Evolutionary conservation across 768 basidiomycete species (phyloP).

Genomic region (Ephemerocybe angulata): DNA sequence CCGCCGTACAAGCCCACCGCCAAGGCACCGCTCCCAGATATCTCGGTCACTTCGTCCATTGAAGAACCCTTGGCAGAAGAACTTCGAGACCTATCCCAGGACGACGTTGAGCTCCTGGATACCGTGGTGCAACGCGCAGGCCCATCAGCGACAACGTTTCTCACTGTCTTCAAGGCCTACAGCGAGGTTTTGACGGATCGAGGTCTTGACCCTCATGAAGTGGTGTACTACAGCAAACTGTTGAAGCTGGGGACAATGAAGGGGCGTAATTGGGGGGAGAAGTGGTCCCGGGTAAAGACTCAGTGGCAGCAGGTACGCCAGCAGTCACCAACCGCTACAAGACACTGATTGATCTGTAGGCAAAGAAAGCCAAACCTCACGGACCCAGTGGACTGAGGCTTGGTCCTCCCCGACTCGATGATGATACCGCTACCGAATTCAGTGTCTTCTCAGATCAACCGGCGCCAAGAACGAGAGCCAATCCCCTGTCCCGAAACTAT

Average conservation of each 20-base stretch:
- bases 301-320: conserved; percentile 41
- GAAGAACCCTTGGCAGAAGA: conserved; percentile 33
- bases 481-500: background rate
- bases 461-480: background rate
- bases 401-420: background rate
- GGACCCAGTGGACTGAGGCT: background rate
- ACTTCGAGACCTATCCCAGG: conserved; percentile 44
- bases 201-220: conserved; percentile 76
- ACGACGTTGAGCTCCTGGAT: conserved; percentile 71
- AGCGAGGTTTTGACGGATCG: conserved; percentile 72
- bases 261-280: conserved; percentile 76
- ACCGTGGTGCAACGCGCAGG: conserved; percentile 69
- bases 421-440: background rate
- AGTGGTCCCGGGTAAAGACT: conserved; percentile 71
- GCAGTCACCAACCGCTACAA: too few relatives aligned
- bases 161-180: conserved; percentile 82
- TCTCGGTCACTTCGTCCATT: conserved; percentile 4
- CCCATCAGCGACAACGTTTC: conserved; percentile 66
- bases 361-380: background rate
- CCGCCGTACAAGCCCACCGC: conserved; percentile 28
- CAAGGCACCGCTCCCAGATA: background rate
- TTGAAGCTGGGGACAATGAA: conserved; percentile 80
- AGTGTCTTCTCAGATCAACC: background rate
- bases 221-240: conserved; percentile 76
- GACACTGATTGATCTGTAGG: background rate